Evolutionary conservation across 2,329 filamentous ascomycete genomes (phyloP), one percentile per base, ranked within the genome.

Genomic region (Zymoseptoria pseudotritici): DNA sequence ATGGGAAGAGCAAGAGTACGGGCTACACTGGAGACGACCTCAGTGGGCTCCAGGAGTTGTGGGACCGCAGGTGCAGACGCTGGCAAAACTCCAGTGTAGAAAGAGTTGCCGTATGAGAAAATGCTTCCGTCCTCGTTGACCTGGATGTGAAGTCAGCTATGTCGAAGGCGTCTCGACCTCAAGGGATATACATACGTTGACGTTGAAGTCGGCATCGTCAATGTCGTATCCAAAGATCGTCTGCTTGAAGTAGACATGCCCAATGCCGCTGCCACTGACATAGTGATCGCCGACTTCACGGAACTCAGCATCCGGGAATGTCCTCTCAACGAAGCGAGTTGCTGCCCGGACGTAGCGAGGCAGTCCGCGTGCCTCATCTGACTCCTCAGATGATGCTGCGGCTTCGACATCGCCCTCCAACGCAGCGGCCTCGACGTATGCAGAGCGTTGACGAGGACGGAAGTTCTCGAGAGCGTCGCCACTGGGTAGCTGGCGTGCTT

Each of bases 181-280:
- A 24, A 51, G 19, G 9, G 13, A 21, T 24, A 9, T n/a, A 74
- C 81, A 73, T 65, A 84, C 81, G 63, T 85, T 85, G 54, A 85
- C 80, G 56, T 84, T 84, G 66, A 84, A 83, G 67, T 83, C 81
- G 0, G 80, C 81, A 65, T 85, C 85, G 65, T 85, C 83, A 61
- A 86, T 79, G 61, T 85, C 83, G 22, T 85, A 69, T 1, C 79
- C 83, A 57, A 84, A 80, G 6, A 76, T 73, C 0, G 82, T 85
- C 72, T 86, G 83, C 71, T 81, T 82, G 68, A 85, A 83, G 69
- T 83, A 78, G 63, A 84, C 81, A 65, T 86, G 83, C 0, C 76
- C 76, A 61, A 86, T 75, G 8, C 82, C 82, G 57, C 83, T 83
- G 53, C 66, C 70, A n/a, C 82, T 78, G 10, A 81, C 74, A 55